Conservation (phyloP, 2,329 filamentous ascomycete genomes). For the Exophiala lecanii-corni region DNA sequence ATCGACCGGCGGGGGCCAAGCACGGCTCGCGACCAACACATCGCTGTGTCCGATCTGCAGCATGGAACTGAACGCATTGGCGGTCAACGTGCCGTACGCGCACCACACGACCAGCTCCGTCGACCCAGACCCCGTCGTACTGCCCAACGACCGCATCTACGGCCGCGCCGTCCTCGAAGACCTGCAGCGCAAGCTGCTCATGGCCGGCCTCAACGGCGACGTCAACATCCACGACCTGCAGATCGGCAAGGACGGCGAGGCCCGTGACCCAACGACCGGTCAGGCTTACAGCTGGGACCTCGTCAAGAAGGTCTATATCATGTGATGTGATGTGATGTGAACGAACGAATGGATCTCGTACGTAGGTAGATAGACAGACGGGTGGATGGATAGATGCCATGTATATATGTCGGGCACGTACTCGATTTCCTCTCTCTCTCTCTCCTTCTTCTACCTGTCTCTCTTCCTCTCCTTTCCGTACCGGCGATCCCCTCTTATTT, state of each 20-base stretch:
- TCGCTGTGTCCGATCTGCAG: constrained; percentile 93
- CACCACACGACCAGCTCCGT: constrained; percentile 93
- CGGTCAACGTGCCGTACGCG: constrained; percentile 83
- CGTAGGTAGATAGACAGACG: background rate
- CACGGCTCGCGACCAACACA: constrained; percentile 46
- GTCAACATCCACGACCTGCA: constrained; percentile 11
- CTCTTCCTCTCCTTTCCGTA: no score
- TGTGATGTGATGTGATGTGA: constrained; percentile 43
- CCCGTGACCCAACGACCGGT: constrained; percentile 76
- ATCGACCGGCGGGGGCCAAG: constrained; percentile 47
- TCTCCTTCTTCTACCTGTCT: no score
- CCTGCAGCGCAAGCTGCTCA: constrained; percentile 68
- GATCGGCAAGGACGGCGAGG: constrained; percentile 45
- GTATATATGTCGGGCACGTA: no score
- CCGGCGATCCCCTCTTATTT: no score
- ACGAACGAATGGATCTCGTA: no score
- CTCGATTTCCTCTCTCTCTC: no score
- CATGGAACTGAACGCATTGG: constrained; percentile 88
- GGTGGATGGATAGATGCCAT: constrained; percentile 1
- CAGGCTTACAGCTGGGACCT: constrained; percentile 59
- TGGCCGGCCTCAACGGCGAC: constrained; percentile 15
- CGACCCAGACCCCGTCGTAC: constrained; percentile 75
- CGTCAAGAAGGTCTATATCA: constrained; percentile 87
- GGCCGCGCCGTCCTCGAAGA: constrained; percentile 68
- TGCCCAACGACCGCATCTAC: constrained; percentile 85